phyloP scores from a whole-genome alignment of 2,329 filamentous ascomycete genomes.

The Fusarium transvaalense region DNA sequence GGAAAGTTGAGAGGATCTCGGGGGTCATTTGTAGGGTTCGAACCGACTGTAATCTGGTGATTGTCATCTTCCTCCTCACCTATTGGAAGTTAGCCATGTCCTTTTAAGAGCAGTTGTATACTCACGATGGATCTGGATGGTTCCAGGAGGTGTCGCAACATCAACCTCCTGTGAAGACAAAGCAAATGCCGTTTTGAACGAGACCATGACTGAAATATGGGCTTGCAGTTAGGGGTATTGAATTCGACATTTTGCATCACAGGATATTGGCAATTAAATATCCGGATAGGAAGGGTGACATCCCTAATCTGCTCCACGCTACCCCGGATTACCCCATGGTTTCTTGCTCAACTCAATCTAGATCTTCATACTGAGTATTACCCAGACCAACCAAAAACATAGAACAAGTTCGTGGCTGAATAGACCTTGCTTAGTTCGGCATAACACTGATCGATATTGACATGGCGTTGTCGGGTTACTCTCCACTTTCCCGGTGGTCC shows the following conservation, averaged over 20 bases:
- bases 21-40: slow-evolving; percentile 44
- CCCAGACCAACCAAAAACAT: slow-evolving; percentile 4
- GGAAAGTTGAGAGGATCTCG: slow-evolving; percentile 55
- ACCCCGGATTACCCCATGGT: slow-evolving; percentile 31
- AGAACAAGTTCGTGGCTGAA: neutral
- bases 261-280: slow-evolving; percentile 19
- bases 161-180: slow-evolving; percentile 28
- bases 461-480: neutral
- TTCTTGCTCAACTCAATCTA: neutral
- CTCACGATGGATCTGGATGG: slow-evolving; percentile 25
- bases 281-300: neutral
- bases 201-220: slow-evolving; percentile 3
- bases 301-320: slow-evolving; percentile 15
- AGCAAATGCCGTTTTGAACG: slow-evolving; percentile 20
- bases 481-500: slow-evolving; percentile 32
- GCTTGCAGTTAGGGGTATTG: neutral
- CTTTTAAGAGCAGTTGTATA: fast-evolving
- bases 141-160: slow-evolving; percentile 26
- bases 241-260: neutral
- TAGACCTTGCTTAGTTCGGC: neutral
- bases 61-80: slow-evolving; percentile 15
- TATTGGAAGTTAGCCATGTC: neutral
- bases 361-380: neutral
- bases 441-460: neutral
- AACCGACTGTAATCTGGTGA: neutral